A percentile compares a stretch with the other conserved stretches of the same genome.
Evolutionary conservation across 805 yeast species (phyloP).

Genomic region (Pichia membranifaciens): DNA sequence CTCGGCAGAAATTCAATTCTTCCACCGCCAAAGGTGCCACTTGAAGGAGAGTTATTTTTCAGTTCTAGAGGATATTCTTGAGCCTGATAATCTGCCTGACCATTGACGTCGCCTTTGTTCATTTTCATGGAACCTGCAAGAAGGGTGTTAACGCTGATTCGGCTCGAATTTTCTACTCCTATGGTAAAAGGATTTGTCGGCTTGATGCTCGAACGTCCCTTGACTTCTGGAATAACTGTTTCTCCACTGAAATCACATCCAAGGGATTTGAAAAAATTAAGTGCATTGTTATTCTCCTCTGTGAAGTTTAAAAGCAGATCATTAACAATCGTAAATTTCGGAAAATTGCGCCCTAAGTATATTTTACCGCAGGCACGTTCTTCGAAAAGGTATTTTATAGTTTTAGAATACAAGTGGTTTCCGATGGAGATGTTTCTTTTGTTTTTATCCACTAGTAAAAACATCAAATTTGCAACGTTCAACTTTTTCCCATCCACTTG

Average conservation of each 20-base stretch:
- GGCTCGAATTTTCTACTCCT: background rate
- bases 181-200: constrained; percentile 28
- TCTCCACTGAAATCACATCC: constrained; percentile 38
- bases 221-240: constrained; percentile 38
- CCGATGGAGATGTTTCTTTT: constrained; percentile 21
- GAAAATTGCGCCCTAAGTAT: constrained; percentile 56
- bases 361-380: constrained; percentile 28
- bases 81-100: background rate
- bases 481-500: constrained; percentile 27
- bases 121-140: background rate
- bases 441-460: constrained; percentile 39
- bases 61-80: background rate
- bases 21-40: background rate
- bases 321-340: constrained; percentile 43
- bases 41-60: background rate
- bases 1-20: background rate
- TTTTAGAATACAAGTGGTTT: constrained; percentile 5
- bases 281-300: constrained; percentile 31
- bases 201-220: constrained; percentile 39
- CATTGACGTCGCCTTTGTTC: background rate
- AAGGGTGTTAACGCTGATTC: constrained; percentile 4
- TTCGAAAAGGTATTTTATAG: constrained; percentile 17
- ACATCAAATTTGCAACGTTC: constrained; percentile 29
- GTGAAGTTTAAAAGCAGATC: constrained; percentile 54
- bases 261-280: constrained; percentile 35